Conservation (phyloP, 768 basidiomycete genomes). For the Lactarius sanguifluus region DNA sequence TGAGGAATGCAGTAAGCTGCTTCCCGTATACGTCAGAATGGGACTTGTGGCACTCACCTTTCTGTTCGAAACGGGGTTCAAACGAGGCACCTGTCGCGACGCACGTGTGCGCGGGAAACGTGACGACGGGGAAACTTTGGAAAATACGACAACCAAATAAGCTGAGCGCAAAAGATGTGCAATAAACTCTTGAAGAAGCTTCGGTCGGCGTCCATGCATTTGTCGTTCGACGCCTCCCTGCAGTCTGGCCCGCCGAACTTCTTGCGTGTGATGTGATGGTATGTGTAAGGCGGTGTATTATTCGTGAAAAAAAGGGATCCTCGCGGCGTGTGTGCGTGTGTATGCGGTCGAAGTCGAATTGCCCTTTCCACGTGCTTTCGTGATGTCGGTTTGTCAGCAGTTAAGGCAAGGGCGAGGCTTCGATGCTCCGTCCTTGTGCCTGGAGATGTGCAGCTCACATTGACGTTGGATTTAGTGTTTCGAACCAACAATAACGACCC, state of each 20-base stretch:
- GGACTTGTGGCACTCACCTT: neutral
- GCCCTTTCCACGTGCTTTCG: neutral
- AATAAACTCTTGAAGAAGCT: neutral
- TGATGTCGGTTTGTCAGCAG: neutral
- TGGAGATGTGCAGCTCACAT: neutral
- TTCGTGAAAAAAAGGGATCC: neutral
- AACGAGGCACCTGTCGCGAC: neutral
- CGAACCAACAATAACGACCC: neutral
- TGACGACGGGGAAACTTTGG: neutral
- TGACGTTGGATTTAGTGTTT: neutral
- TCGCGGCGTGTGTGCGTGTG: neutral
- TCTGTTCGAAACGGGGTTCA: neutral
- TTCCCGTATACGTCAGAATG: neutral
- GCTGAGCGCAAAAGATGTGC: neutral
- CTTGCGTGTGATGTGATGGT: no score
- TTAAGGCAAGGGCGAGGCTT: neutral
- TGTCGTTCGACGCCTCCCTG: neutral
- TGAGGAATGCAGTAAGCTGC: neutral
- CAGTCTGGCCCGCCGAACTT: neutral
- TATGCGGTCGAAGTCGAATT: neutral
- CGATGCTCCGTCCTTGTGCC: neutral
- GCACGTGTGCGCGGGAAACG: neutral
- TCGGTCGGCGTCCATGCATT: neutral
- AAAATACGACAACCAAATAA: neutral
- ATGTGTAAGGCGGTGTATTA: neutral